A percentile compares a stretch with the other conserved stretches of the same genome.
Conservation (phyloP, 192 early-diverging fungal genomes). For the Backusella liffmaniae region DNA sequence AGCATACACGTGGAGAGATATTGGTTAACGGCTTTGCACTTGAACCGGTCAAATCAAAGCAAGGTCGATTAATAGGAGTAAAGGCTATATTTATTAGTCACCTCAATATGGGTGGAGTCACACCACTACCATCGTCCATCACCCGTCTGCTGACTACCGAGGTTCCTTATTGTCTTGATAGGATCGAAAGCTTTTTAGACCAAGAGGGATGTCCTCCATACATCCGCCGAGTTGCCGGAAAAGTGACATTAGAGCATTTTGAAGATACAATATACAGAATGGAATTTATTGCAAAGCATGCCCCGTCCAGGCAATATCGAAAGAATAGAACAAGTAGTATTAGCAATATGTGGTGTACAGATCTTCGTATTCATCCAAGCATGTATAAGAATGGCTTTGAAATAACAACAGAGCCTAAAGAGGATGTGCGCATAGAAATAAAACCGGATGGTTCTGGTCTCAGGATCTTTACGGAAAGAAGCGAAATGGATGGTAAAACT, state of each 20-base stretch:
- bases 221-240: conserved; percentile 40
- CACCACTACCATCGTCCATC: conserved; percentile 38
- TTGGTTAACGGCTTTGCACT: conserved; percentile 46
- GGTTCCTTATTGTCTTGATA: conserved; percentile 37
- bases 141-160: conserved; percentile 34
- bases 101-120: conserved; percentile 41
- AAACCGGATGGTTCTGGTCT: conserved; percentile 41
- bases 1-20: conserved; percentile 42
- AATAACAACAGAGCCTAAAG: conserved; percentile 35
- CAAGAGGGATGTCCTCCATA: conserved; percentile 49
- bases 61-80: conserved; percentile 36
- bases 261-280: conserved; percentile 40
- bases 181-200: conserved; percentile 38
- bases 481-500: conserved; percentile 21
- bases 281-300: conserved; percentile 31
- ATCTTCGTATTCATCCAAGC: conserved; percentile 39
- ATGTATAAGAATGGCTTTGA: conserved; percentile 44
- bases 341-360: conserved; percentile 34
- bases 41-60: conserved; percentile 36
- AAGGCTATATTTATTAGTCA: conserved; percentile 45
- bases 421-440: conserved; percentile 37
- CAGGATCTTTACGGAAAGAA: conserved; percentile 37
- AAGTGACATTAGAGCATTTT: conserved; percentile 38
- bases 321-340: conserved; percentile 4
- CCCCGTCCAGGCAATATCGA: conserved; percentile 21